Evolutionary conservation across 169 alveolate species (phyloP).

Genomic region (Plasmodium adleri): DNA sequence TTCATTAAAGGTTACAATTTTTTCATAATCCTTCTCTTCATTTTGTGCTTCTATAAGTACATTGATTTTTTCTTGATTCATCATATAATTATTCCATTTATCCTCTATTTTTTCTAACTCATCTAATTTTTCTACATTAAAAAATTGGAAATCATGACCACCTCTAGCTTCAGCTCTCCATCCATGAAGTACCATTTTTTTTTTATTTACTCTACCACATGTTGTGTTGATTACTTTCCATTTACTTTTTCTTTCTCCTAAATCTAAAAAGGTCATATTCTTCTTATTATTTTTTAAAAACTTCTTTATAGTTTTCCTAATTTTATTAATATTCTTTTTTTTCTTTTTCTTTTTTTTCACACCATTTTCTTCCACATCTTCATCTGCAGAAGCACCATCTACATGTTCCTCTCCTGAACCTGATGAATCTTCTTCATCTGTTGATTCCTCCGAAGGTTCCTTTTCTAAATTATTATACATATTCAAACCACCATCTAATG

Average conservation of each 20-base stretch:
- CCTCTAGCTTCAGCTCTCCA: slow-evolving; percentile 95
- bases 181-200: slow-evolving; percentile 85
- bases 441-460: slow-evolving; percentile 56
- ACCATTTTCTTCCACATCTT: not conserved
- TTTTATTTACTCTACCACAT: slow-evolving; percentile 65
- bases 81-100: slow-evolving; percentile 45
- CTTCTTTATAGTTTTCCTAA: slow-evolving; percentile 66
- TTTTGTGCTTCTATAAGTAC: slow-evolving; percentile 73
- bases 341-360: slow-evolving; percentile 17
- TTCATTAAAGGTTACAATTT: slow-evolving; percentile 78
- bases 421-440: slow-evolving; percentile 54
- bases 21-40: slow-evolving; percentile 76
- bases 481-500: slow-evolving; percentile 86
- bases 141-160: slow-evolving; percentile 94
- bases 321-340: slow-evolving; percentile 34
- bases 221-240: slow-evolving; percentile 84
- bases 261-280: slow-evolving; percentile 81
- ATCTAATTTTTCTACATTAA: slow-evolving; percentile 82
- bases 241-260: slow-evolving; percentile 90
- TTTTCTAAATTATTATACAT: slow-evolving; percentile 79
- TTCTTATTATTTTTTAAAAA: slow-evolving; percentile 50
- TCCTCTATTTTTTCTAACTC: slow-evolving; percentile 64
- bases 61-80: slow-evolving; percentile 62
- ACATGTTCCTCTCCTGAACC: slow-evolving; percentile 32
- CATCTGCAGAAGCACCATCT: slow-evolving; percentile 6